These are phyloP conservation scores for Solanum appendiculatum DNA, from an alignment of 257 asterid genomes.

Conservation along the genomic window DNA sequence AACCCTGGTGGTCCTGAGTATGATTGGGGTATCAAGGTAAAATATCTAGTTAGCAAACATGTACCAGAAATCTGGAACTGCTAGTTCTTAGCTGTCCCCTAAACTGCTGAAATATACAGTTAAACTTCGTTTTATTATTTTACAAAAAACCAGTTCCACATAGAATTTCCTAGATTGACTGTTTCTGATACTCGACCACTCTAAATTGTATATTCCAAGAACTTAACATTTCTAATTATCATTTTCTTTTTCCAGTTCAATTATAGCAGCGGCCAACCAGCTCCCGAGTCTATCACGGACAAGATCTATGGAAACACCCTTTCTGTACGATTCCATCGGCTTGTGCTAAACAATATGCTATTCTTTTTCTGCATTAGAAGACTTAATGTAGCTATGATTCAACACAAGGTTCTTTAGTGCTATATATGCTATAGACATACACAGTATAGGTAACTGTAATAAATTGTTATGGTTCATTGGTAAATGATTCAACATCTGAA, in stretches of 20 bases:
- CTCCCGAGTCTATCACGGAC: conserved; percentile 96
- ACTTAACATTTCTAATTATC: not conserved
- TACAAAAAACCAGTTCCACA: not conserved
- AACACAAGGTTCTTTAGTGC: not conserved
- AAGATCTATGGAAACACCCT: conserved; percentile 94
- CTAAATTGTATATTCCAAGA: not conserved
- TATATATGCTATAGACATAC: not conserved
- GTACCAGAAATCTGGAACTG: not conserved
- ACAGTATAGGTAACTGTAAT: not conserved
- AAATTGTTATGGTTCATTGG: not conserved
- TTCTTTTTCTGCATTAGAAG: not conserved
- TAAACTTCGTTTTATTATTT: not conserved
- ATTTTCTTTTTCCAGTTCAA: conserved; percentile 61
- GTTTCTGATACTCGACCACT: not conserved
- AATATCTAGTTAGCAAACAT: not conserved
- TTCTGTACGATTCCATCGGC: conserved; percentile 47
- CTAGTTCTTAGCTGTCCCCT: not conserved
- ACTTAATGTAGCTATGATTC: not conserved
- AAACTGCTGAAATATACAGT: not conserved
- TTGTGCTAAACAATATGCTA: not conserved
- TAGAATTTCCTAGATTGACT: not conserved
- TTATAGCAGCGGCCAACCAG: conserved; percentile 98
- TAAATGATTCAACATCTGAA: conserved; percentile 9
- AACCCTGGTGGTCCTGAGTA: conserved; percentile 98
- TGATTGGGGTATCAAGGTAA: conserved; percentile 99